These are phyloP conservation scores for Zoysia matrella DNA, from an alignment of 202 grass and related monocot species.

Conservation along the genomic window DNA sequence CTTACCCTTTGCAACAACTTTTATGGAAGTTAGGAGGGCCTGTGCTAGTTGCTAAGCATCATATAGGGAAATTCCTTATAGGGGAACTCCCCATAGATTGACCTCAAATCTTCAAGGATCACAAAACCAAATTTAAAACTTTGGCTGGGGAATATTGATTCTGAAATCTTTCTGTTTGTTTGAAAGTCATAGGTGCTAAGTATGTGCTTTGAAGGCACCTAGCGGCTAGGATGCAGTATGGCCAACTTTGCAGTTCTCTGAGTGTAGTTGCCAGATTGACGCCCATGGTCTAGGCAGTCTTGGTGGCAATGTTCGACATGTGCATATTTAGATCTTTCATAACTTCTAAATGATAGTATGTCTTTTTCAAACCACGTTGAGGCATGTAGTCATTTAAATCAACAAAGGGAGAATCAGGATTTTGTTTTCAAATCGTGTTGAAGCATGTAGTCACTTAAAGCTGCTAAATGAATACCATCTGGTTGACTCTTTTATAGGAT, in stretches of 20 bases:
- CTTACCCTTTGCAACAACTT: background rate
- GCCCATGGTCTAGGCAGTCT: background rate
- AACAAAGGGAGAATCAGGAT: no score
- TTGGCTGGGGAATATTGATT: background rate
- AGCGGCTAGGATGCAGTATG: background rate
- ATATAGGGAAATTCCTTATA: background rate
- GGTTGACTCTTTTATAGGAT: background rate
- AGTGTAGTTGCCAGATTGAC: background rate
- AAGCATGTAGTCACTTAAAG: background rate
- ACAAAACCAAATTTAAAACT: background rate
- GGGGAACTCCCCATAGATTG: background rate
- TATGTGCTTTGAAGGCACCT: background rate
- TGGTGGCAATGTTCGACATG: background rate
- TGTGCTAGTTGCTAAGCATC: background rate
- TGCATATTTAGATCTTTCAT: background rate
- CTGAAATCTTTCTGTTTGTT: background rate
- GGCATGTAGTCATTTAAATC: no score
- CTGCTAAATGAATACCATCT: background rate
- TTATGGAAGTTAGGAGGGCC: background rate
- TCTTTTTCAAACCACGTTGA: background rate
- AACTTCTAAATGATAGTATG: background rate
- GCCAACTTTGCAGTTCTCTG: background rate
- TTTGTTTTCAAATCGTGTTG: background rate
- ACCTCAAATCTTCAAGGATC: background rate
- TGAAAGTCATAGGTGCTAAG: background rate